Evolutionary conservation across 2,329 filamentous ascomycete species (phyloP).

Genomic region (Herpotrichia juniperi): DNA sequence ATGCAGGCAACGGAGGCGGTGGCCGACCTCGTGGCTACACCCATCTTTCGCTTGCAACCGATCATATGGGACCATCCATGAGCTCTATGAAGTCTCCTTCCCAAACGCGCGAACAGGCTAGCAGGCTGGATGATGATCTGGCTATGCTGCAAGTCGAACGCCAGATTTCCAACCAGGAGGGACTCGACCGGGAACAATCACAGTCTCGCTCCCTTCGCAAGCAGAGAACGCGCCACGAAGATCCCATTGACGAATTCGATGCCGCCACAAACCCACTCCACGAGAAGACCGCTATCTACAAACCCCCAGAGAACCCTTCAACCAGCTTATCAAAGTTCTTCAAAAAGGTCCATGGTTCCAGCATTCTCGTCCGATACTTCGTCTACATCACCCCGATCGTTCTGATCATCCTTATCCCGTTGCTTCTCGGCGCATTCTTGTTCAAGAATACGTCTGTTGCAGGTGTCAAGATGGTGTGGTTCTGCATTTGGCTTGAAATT

Average conservation of each 20-base stretch:
- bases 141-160: constrained; percentile 69
- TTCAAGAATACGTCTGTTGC: constrained; percentile 69
- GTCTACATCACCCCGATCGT: constrained; percentile 73
- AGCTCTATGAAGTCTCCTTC: constrained; percentile 57
- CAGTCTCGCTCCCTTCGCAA: constrained; percentile 55
- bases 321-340: constrained; percentile 68
- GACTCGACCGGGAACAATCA: constrained; percentile 40
- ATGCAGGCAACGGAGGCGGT: too few species aligned
- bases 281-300: constrained; percentile 69
- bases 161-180: constrained; percentile 56
- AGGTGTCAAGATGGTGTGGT: constrained; percentile 83
- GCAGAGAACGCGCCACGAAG: constrained; percentile 59
- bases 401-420: constrained; percentile 68
- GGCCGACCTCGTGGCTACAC: constrained; percentile 42
- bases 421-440: constrained; percentile 67
- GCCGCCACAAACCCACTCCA: constrained; percentile 72
- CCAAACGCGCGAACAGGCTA: constrained; percentile 63
- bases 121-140: constrained; percentile 69
- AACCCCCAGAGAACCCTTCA: constrained; percentile 66
- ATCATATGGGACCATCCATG: constrained; percentile 36
- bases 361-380: constrained; percentile 71
- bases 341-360: constrained; percentile 69
- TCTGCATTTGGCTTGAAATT: constrained; percentile 93
- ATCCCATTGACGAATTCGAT: constrained; percentile 70
- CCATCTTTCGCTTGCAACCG: constrained; percentile 57